Percentiles rank a stretch among this genome's conserved stretches.
phyloP scores from a whole-genome alignment of 192 early-diverging fungal genomes.

The Podila verticillata region DNA sequence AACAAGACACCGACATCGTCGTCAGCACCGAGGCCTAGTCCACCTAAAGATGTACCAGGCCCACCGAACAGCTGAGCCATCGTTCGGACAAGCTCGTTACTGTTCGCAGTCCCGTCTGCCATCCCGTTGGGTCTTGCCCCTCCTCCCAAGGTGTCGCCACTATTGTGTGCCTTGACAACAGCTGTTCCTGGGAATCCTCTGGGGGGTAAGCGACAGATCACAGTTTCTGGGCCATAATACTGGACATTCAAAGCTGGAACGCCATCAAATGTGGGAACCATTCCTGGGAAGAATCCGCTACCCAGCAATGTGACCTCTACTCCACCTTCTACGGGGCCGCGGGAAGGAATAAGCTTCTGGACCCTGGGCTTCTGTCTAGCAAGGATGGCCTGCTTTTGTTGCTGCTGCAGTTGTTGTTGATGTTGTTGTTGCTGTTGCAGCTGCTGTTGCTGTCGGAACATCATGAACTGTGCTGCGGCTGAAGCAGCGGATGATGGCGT shows the following conservation, averaged over 20 bases:
- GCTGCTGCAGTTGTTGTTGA: constrained; percentile 22
- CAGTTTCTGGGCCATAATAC: constrained; percentile 70
- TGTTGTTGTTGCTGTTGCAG: constrained; percentile 6
- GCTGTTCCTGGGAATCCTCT: constrained; percentile 68
- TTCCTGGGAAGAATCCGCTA: constrained; percentile 71
- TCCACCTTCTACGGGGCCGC: constrained; percentile 82
- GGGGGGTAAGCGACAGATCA: constrained; percentile 78
- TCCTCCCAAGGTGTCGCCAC: background rate
- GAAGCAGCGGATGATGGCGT: background rate
- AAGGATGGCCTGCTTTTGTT: constrained; percentile 14
- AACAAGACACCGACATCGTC: constrained; percentile 37
- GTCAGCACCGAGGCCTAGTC: background rate
- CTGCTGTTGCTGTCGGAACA: constrained; percentile 29
- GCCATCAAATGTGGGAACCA: constrained; percentile 77
- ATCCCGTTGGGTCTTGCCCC: background rate
- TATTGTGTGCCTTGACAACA: constrained; percentile 35
- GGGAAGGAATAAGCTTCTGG: constrained; percentile 71
- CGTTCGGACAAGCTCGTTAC: constrained; percentile 20
- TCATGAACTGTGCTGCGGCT: constrained; percentile 16
- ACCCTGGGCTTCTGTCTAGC: constrained; percentile 55
- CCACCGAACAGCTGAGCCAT: constrained; percentile 38
- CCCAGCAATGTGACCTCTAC: constrained; percentile 76
- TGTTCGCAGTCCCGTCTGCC: background rate
- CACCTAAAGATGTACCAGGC: constrained; percentile 4
- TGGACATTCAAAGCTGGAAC: constrained; percentile 65